phyloP scores from a whole-genome alignment of 306 rosid species.

The Cucumis melo region DNA sequence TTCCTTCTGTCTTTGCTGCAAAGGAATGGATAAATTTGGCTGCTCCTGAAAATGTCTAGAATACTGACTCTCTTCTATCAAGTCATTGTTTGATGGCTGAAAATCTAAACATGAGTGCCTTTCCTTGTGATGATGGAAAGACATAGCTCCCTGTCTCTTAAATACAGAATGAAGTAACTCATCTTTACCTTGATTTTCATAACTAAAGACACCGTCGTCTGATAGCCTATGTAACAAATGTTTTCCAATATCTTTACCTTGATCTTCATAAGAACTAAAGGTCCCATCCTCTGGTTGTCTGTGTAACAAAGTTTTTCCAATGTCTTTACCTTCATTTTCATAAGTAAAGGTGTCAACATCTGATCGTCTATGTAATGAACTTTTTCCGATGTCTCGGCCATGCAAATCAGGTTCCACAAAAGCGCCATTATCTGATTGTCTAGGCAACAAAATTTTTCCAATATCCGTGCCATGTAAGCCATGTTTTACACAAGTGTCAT shows the following conservation, averaged over 20 bases:
- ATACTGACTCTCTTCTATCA: conserved; percentile 42
- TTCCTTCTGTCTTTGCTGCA: conserved; percentile 49
- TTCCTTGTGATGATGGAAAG: conserved; percentile 52
- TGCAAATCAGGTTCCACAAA: neutral
- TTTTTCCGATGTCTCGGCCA: conserved; percentile 36
- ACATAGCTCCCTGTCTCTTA: conserved; percentile 42
- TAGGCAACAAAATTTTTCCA: conserved; percentile 31
- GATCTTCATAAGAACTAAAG: conserved; percentile 47
- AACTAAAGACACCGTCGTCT: conserved; percentile 39
- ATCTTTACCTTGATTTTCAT: conserved; percentile 50
- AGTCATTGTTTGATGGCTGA: conserved; percentile 28
- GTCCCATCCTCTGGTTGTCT: conserved; percentile 35
- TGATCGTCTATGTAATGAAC: conserved; percentile 30
- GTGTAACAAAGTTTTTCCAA: conserved; percentile 31
- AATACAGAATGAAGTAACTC: conserved; percentile 61
- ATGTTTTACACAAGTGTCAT: neutral
- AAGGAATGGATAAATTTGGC: conserved; percentile 34
- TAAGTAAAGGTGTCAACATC: conserved; percentile 36
- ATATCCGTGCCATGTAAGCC: conserved; percentile 21
- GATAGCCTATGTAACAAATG: conserved; percentile 35
- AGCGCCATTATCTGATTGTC: conserved; percentile 37
- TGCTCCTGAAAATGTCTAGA: conserved; percentile 58
- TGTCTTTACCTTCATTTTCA: conserved; percentile 21
- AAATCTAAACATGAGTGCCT: conserved; percentile 42
- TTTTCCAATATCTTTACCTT: conserved; percentile 40